These are phyloP conservation scores for Neoscytalidium dimidiatum DNA, from an alignment of 2,329 filamentous ascomycete genomes.

Conservation along the genomic window DNA sequence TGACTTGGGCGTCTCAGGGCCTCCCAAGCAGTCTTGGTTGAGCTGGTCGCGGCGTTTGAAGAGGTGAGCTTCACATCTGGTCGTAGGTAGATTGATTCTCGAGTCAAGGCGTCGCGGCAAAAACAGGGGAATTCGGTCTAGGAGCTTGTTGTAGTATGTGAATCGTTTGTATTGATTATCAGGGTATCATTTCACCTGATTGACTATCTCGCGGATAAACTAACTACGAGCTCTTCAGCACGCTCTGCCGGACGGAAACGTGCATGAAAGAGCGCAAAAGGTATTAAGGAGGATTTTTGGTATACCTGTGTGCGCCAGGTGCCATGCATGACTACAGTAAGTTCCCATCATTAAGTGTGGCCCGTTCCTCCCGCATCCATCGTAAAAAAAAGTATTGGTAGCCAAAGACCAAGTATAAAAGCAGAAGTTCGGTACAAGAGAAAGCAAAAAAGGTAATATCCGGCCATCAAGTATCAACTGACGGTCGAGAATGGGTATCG, in stretches of 20 bases:
- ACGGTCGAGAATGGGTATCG: neutral
- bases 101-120: neutral
- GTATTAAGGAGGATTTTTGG: conserved; percentile 11
- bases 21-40: neutral
- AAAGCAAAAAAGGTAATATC: neutral
- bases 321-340: conserved; percentile 10
- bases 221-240: neutral
- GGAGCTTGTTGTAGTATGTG: no score
- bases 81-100: neutral
- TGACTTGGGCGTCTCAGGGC: neutral
- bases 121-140: neutral
- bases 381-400: neutral
- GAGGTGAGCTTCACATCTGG: neutral
- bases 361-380: conserved; percentile 12
- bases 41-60: neutral
- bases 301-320: conserved; percentile 17
- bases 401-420: neutral
- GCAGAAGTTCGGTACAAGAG: conserved; percentile 2
- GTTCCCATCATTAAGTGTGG: conserved; percentile 8
- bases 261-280: neutral
- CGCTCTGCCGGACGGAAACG: neutral
- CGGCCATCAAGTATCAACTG: neutral
- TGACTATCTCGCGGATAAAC: conserved; percentile 3
- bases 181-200: conserved; percentile 17
- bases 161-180: neutral